These are phyloP conservation scores for Aspergillus alliaceus DNA, from an alignment of 2,329 filamentous ascomycete genomes.

Conservation along the genomic window DNA sequence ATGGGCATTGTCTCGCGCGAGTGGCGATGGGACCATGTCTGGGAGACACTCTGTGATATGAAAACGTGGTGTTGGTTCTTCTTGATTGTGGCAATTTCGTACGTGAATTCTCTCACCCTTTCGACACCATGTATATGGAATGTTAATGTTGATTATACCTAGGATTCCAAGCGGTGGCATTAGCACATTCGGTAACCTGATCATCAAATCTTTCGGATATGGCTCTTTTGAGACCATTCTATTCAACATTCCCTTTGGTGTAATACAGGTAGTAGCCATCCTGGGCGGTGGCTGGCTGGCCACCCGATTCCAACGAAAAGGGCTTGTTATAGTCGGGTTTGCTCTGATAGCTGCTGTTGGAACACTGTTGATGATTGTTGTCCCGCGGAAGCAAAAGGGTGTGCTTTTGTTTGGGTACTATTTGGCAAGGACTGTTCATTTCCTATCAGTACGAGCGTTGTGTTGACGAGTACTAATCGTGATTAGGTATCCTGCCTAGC, in stretches of 20 bases:
- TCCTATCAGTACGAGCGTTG: fast-evolving
- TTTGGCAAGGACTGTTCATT: conserved; percentile 33
- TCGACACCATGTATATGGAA: too few species aligned
- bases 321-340: conserved; percentile 44
- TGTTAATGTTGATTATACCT: background rate
- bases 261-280: conserved; percentile 39
- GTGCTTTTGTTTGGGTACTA: conserved; percentile 55
- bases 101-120: too few species aligned
- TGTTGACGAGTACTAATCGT: background rate
- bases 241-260: conserved; percentile 44
- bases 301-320: conserved; percentile 45
- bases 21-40: conserved; percentile 53
- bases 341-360: conserved; percentile 43
- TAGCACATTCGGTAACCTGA: conserved; percentile 41
- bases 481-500: conserved; percentile 30
- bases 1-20: conserved; percentile 55
- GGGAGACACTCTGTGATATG: conserved; percentile 30
- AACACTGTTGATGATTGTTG: conserved; percentile 50
- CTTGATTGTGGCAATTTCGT: conserved; percentile 24
- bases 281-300: conserved; percentile 39
- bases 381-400: conserved; percentile 49
- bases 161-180: conserved; percentile 43
- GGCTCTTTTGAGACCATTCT: conserved; percentile 42
- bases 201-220: conserved; percentile 45
- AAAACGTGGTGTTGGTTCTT: conserved; percentile 41